Base-by-base conservation (phyloP, 1,284 basidiomycete genomes). In the Malassezia sp. region DNA sequence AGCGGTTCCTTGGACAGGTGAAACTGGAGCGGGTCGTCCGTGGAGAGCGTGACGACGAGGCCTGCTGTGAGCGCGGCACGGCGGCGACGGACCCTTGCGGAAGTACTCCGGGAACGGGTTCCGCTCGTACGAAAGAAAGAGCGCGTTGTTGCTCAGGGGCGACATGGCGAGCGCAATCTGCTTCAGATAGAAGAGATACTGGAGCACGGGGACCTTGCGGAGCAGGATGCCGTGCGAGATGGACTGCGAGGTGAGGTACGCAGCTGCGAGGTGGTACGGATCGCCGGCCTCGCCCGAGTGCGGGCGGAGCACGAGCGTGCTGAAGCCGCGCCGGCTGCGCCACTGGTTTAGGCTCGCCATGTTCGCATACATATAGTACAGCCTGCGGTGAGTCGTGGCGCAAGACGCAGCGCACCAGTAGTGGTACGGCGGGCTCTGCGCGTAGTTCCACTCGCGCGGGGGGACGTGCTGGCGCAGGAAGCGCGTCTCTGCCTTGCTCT, bases 201-300 rank as follows among this genome's bases (percentile, higher is more conserved):
- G 76, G 28, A 78, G 73, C 0, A 89, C 90, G 0, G 91, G 93
- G 1, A 97, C 91, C 72, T 97, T 99, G 53, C 93, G 83, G 10
- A 99, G 77, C 18, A 96, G 75, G 68, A 99, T 99, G 30, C 93
- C 93, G 69, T 99, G 93, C 12, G 91, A 95, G 70, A 99, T 97
- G 0, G 90, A 96, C 69, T 97, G 91, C 4, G 90, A 84, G 0
- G 88, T 89, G 21, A 99, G 77, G 78, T 88, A 97, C 2, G 91
- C 85, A 0, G 91, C 85, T 0, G 90, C 87, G 17, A 97, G 78
- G 71, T 97, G 93, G 71, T 97, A 91, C 0, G 93, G 87, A 70
- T 99, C 93, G 31, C 93, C 93, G 1, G 93, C 93, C 75, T 99
- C 93, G 44, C 93, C 93, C 21, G 85, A 85, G 72, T 97, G 93